Evolutionary conservation across 768 basidiomycete species (phyloP).

Genomic region (Tulasnella sp.): DNA sequence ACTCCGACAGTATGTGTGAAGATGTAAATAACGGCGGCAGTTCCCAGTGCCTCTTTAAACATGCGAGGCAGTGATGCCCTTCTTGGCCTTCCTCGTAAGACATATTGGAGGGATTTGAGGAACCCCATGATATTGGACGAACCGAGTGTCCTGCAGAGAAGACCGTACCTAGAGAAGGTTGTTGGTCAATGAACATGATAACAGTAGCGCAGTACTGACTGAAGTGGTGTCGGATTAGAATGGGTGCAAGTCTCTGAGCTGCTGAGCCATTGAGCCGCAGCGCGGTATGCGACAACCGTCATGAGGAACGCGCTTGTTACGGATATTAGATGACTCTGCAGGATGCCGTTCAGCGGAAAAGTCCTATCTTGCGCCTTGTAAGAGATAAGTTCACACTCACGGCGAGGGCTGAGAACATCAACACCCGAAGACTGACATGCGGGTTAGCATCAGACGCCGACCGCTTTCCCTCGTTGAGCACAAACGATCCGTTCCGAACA

Average conservation of each 20-base stretch:
- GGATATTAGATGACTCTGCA: conserved; percentile 1
- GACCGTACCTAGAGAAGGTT: not conserved
- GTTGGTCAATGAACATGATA: no score
- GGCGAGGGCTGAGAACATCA: conserved; percentile 3
- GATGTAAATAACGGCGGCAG: not conserved
- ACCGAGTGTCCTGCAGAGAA: not conserved
- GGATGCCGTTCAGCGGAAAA: not conserved
- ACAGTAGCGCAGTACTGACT: not conserved
- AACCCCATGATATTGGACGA: not conserved
- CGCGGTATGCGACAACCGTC: not conserved
- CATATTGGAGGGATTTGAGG: not conserved
- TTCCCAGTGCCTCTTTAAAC: not conserved
- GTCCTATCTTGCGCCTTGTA: not conserved
- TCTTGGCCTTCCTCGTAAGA: not conserved
- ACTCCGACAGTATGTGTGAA: not conserved
- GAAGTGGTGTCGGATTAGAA: not conserved
- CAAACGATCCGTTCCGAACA: conserved; percentile 1
- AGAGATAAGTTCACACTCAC: not conserved
- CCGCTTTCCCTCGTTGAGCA: conserved; percentile 3
- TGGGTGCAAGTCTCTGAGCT: not conserved
- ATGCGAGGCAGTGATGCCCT: not conserved
- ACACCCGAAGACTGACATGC: not conserved
- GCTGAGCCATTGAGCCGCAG: not conserved
- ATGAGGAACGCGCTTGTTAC: not conserved
- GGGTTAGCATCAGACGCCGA: not conserved